Evolutionary conservation across 2,329 filamentous ascomycete genomes (phyloP), one percentile per base, ranked within the genome.

Genomic region (Fusarium gaditjirri): DNA sequence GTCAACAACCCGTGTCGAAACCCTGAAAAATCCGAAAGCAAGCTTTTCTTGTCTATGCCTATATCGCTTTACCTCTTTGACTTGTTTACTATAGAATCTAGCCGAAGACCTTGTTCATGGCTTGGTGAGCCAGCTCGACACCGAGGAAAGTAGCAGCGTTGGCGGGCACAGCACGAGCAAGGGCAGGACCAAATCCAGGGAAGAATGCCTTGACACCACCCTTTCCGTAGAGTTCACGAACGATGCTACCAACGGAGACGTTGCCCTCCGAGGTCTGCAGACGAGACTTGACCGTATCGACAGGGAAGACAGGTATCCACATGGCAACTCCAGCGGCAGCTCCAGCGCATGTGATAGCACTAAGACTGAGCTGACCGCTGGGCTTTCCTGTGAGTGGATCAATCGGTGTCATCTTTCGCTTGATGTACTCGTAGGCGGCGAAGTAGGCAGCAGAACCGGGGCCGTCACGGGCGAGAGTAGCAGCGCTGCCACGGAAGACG

Each of bases 291-390:
- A 99, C 91, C 0, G 96, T 99, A 80, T 99, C 96, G 72, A 99
- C 89, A 27, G 96, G 96, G 89, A 99, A 99, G 44, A 99, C 95
- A 59, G 96, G 95, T 75, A 98, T 96, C 96, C 96, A 99, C 96
- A 99, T 99, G 71, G 96, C 96, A 31, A 99, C 90, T 79, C 96
- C 96, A 1, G 96, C 96, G 8, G 92, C 93, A 71, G 93, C 96
- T 76, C 96, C 96, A 4, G 96, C 96, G 33, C 90, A 89, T 77
- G 95, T 94, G 63, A 99, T 89, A 16, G 96, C 96, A 4, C 89
- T 85, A 71, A 99, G 86, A 77, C 92, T 95, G 64, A 98, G 84
- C 76, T 96, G 86, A 44, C 94, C 95, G 8, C 87, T 89, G 5
- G 93, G 88, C 78, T 92, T 90, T 29, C 94, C 94, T 1, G 88